Conservation (phyloP, 179 eudicot genomes). For the Drosera spatulata region DNA sequence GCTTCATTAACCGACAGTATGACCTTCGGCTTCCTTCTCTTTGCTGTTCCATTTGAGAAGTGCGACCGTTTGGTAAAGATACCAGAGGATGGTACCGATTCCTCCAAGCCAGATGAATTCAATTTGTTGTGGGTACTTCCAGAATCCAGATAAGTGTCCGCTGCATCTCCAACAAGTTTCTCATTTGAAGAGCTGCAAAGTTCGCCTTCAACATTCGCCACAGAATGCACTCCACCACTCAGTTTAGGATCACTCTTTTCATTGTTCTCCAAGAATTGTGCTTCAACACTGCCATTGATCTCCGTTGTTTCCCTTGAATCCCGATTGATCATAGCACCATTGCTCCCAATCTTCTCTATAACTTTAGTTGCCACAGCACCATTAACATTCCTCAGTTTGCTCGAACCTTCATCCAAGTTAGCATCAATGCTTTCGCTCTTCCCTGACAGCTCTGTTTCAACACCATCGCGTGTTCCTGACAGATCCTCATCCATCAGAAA, state of each 20-base stretch:
- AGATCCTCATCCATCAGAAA: background rate
- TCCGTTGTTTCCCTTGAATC: too few species aligned
- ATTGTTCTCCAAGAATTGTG: too few species aligned
- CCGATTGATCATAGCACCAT: too few species aligned
- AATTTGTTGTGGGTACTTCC: slow-evolving; percentile 5
- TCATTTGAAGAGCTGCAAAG: background rate
- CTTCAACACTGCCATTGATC: too few species aligned
- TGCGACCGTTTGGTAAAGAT: slow-evolving; percentile 13
- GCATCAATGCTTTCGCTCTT: background rate
- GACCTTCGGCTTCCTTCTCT: slow-evolving; percentile 40
- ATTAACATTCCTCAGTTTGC: slow-evolving; percentile 12
- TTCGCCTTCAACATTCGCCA: background rate
- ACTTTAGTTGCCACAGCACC: slow-evolving; percentile 5
- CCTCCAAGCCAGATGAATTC: slow-evolving; percentile 3
- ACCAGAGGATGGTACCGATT: slow-evolving; percentile 6
- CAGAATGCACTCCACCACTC: slow-evolving; percentile 8
- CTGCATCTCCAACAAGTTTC: background rate
- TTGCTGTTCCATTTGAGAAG: slow-evolving; percentile 11
- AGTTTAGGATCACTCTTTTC: slow-evolving; percentile 2
- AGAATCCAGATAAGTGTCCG: background rate
- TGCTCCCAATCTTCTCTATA: slow-evolving; percentile 7
- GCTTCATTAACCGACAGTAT: slow-evolving; percentile 77
- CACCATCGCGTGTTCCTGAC: background rate
- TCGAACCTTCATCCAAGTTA: slow-evolving; percentile 6
- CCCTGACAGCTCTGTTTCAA: background rate